Evolutionary conservation across 306 rosid species (phyloP).

Genomic region (Malus fusca): DNA sequence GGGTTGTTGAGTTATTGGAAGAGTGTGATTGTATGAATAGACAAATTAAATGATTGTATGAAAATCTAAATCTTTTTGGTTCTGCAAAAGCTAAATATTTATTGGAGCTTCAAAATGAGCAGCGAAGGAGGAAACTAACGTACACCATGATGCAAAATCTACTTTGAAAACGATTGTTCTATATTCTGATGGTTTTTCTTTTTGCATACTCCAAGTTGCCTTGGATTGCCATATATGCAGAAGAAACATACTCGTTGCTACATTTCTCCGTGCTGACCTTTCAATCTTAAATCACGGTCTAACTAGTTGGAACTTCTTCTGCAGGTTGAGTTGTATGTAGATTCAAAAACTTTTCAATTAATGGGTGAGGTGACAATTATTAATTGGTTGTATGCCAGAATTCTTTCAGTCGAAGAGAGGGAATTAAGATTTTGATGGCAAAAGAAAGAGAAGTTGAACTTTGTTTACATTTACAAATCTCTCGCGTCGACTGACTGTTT

Average conservation of each 20-base stretch:
- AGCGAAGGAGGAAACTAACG: neutral
- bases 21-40: too few species aligned
- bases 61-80: too few species aligned
- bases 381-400: constrained; percentile 2
- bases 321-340: constrained; percentile 68
- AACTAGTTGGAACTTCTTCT: constrained; percentile 21
- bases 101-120: neutral
- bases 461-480: neutral
- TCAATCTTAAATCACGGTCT: constrained; percentile 6
- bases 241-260: neutral
- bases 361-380: constrained; percentile 45
- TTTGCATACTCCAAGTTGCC: neutral
- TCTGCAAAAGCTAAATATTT: too few species aligned
- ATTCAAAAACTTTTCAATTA: constrained; percentile 51
- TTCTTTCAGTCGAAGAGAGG: neutral
- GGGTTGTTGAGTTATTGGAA: neutral
- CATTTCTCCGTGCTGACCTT: neutral
- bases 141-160: neutral
- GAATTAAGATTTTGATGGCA: neutral
- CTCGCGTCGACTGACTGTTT: neutral
- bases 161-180: neutral
- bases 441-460: neutral
- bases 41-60: too few species aligned
- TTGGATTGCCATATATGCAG: neutral
- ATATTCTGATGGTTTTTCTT: neutral